Percentiles rank a stretch among this genome's conserved stretches.
Evolutionary conservation across 345 rosid genomes (phyloP).

Genomic region (Eucalyptus caleyi): DNA sequence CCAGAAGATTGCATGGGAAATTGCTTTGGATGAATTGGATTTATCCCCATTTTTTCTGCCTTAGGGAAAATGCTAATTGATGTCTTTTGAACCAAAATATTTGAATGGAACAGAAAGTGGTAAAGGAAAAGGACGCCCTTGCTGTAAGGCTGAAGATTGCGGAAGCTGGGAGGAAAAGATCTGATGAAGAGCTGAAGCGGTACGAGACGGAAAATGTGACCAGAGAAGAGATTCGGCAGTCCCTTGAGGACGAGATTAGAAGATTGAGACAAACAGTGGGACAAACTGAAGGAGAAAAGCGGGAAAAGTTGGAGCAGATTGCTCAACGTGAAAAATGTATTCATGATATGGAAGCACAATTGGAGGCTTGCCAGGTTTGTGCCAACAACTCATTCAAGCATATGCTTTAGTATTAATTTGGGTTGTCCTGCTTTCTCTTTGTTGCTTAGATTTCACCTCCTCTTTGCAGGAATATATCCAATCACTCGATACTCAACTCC

Average conservation of each 20-base stretch:
- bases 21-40: background rate
- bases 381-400: no score
- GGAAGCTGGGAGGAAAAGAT: no score
- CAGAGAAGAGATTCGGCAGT: no score
- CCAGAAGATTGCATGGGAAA: background rate
- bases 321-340: conserved; percentile 87
- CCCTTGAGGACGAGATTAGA: no score
- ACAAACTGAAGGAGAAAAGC: conserved; percentile 91
- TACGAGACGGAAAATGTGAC: no score
- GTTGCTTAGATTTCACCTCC: background rate
- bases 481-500: conserved; percentile 56
- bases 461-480: conserved; percentile 78
- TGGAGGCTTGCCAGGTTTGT: background rate
- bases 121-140: conserved; percentile 75
- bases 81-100: background rate
- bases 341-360: conserved; percentile 76
- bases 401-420: no score
- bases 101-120: conserved; percentile 52
- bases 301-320: conserved; percentile 85
- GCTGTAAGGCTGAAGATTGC: no score
- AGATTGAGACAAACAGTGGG: conserved; percentile 64
- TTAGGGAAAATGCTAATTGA: background rate
- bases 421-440: background rate
- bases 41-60: background rate
- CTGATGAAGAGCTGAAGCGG: no score